Base-by-base conservation (phyloP, 202 grass and related monocot genomes). In the Elaeis oleifera region DNA sequence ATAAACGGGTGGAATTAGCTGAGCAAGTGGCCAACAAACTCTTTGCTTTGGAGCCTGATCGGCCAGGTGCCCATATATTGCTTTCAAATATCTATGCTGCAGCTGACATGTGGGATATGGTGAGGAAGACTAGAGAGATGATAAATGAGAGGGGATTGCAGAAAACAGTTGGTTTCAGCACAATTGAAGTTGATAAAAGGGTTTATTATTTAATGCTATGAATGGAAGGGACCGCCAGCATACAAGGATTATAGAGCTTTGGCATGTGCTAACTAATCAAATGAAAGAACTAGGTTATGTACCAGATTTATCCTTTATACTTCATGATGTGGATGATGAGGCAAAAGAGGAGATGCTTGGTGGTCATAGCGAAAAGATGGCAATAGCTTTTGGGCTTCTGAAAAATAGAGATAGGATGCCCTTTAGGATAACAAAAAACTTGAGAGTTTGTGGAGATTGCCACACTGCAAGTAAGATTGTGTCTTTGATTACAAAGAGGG, bases 61-160 rank as follows among this genome's bases (percentile, higher is more conserved):
- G 54, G 25, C 23, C 49, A 8, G 58, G 58, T 18, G 17, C 58
- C 19, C 50, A 24, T 21, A 23, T 72, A 16, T 25, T 61, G 58
- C 58, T 72, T 62, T 60, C 70, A 29, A 63, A 72, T 36, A 36
- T 72, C 22, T 72, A 72, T 36, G 70, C 70, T 62, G 49, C 70
- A 44, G 57, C 70, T 22, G 58, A 63, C 7, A 72, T 53, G 70
- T 72, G 70, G 70, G 70, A 72, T 23, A 72, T 72, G 70, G 70
- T 63, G 23, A 72, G 21, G 58, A 72, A 62, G 24, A 54, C 58
- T 17, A 72, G 70, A 54, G 70, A 62, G 18, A 16, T 72, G 16
- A 72, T 61, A 50, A 54, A 53, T 16, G 27, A 72, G 49, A 53
- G 58, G 4, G 14, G 8, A 20, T 57, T 53, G 20, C 49, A 44